Conservation (phyloP, 805 yeast species). For the Debaryomyces castellii region DNA sequence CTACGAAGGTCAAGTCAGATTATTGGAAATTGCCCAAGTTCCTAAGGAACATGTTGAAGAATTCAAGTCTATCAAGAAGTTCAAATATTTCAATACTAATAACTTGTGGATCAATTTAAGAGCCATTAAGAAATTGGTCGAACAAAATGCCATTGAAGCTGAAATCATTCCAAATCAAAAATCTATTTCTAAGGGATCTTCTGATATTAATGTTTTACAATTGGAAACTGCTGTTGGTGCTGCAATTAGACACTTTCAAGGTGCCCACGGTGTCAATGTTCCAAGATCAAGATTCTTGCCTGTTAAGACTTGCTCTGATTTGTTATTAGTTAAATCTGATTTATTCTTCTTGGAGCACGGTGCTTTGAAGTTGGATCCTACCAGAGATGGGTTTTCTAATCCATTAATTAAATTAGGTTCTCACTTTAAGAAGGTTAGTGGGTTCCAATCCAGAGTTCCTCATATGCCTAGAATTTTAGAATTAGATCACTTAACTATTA, state of each 20-base stretch:
- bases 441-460: constrained; percentile 84
- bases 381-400: constrained; percentile 85
- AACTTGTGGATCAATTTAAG: constrained; percentile 95
- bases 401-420: constrained; percentile 96
- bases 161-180: constrained; percentile 96
- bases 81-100: constrained; percentile 97
- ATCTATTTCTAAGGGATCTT: constrained; percentile 72
- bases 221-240: constrained; percentile 99
- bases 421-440: constrained; percentile 92
- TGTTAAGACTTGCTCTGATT: constrained; percentile 94
- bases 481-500: constrained; percentile 94
- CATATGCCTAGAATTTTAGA: constrained; percentile 96
- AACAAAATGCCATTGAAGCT: constrained; percentile 74
- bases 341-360: constrained; percentile 90
- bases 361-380: constrained; percentile 76
- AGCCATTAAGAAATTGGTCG: constrained; percentile 91
- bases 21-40: constrained; percentile 96
- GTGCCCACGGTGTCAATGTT: constrained; percentile 96
- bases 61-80: constrained; percentile 95
- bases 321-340: constrained; percentile 92
- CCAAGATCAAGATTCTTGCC: constrained; percentile 98
- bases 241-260: constrained; percentile 91
- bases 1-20: constrained; percentile 91
- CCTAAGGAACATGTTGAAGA: constrained; percentile 98
- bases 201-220: constrained; percentile 84